Evolutionary conservation across 148 eudicot species (phyloP), one percentile per base, ranked within the genome.

Genomic region (Vaccinium vitisidaea): DNA sequence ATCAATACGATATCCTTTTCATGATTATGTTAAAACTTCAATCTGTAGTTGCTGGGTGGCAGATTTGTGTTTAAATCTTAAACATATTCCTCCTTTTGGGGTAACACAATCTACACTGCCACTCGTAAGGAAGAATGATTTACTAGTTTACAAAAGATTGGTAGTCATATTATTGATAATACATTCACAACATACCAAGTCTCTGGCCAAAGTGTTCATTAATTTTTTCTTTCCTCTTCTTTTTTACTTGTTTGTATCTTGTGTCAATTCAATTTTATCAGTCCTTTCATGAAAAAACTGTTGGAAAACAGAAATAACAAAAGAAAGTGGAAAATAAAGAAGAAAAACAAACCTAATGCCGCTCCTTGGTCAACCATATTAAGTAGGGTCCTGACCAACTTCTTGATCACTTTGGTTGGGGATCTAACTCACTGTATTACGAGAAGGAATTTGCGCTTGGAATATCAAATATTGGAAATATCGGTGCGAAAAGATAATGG

Each of bases 361-460:
- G 8, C 43, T 69, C 74, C 30, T 14, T 25, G 12, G 81, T 16
- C 15, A 27, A 27, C 46, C 63, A 78, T 78, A 36, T 27, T 15
- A 53, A 50, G 27, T 27, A 11, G 74, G 43, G 74, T 75, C 53
- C 25, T 75, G 12, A 75, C 25, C 78, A 14, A 14, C 48, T 73
- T 73, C 77, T 30, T 73, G 46, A 73, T 36, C 48, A 36, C 77
- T 73, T 36, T 16, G 10, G 77, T 73, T 73, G 23, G 19, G 7
- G 9, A 73, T 36, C 76, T 36, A 73, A 73, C 49, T 36, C 36
- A 73, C 46, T 15, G 19, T 32, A 36, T 30, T 73, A 46, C 39
- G 18, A 48, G 53, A 75, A 75, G 78, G 53, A 75, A 46, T 48
- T 46, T 75, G 54, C 49, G n/a, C 53, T 50, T 77, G 80, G 50